These are phyloP conservation scores for Drechslerella dactyloides DNA, from an alignment of 2,329 filamentous ascomycete genomes.

Conservation along the genomic window DNA sequence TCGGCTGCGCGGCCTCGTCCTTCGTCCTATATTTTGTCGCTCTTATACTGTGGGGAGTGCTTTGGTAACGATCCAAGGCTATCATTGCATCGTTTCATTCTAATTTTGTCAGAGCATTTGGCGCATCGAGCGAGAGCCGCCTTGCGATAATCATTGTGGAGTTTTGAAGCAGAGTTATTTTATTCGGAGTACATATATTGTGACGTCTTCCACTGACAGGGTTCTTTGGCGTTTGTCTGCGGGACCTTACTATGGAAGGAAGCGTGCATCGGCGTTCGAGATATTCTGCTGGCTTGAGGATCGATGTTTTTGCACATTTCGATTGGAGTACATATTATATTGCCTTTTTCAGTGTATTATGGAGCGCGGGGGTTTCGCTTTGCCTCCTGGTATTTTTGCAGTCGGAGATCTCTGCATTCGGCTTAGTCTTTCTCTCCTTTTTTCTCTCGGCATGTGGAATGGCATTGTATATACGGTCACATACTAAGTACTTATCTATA, in stretches of 20 bases:
- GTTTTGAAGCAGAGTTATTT: slow-evolving; percentile 1
- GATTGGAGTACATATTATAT: not conserved
- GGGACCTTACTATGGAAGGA: not conserved
- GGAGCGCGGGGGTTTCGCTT: not conserved
- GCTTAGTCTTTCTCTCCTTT: not conserved
- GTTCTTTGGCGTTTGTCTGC: not conserved
- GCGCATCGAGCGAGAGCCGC: not conserved
- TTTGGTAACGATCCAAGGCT: slow-evolving; percentile 25
- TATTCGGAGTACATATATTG: slow-evolving; percentile 3
- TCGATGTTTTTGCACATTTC: slow-evolving; percentile 1
- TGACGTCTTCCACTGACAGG: not conserved
- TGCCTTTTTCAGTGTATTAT: not conserved
- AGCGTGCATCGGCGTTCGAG: slow-evolving; percentile 5
- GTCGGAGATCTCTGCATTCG: not conserved
- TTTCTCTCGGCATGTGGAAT: not conserved
- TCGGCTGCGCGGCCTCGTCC: slow-evolving; percentile 28
- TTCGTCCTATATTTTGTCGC: slow-evolving; percentile 46
- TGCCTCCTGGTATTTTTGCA: not conserved
- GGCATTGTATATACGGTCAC: slow-evolving; percentile 5
- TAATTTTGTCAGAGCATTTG: slow-evolving; percentile 1
- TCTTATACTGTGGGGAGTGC: slow-evolving; percentile 44
- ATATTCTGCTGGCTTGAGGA: not conserved
- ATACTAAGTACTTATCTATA: not conserved
- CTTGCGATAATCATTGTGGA: not conserved
- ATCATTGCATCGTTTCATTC: not conserved